A percentile compares a stretch with the other conserved stretches of the same genome.
Evolutionary conservation across 1,139 yeast species (phyloP).

Genomic region (Sugiyamaella neomexicana): DNA sequence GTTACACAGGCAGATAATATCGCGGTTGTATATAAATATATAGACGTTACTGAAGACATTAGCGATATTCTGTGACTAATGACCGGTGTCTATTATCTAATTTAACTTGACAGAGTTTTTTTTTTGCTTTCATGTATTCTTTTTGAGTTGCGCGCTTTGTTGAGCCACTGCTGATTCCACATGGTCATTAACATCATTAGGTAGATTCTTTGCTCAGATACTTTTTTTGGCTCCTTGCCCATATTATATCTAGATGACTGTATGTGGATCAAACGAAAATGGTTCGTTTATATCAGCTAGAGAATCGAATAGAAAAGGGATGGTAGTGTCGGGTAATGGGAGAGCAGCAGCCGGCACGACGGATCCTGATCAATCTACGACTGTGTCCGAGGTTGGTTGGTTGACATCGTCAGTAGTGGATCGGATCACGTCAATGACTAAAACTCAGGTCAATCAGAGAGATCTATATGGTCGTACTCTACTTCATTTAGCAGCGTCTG

Average conservation of each 20-base stretch:
- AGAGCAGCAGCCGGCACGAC: no score
- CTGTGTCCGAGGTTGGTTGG: not conserved
- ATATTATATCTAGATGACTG: conserved; percentile 3
- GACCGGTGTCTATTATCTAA: no score
- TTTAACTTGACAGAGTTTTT: no score
- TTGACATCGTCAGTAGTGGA: conserved; percentile 9
- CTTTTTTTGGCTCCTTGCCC: not conserved
- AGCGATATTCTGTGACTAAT: no score
- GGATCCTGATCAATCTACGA: not conserved
- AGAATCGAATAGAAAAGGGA: conserved; percentile 7
- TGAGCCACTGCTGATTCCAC: not conserved
- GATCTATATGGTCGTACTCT: conserved; percentile 77
- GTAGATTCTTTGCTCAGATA: not conserved
- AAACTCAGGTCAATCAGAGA: conserved; percentile 46
- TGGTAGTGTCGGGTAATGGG: not conserved
- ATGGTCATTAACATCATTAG: conserved; percentile 1
- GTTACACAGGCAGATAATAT: no score
- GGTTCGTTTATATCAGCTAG: not conserved
- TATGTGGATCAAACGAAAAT: conserved; percentile 1
- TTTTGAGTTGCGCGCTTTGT: not conserved
- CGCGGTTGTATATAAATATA: no score
- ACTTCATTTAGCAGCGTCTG: conserved; percentile 57
- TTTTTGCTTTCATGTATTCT: not conserved
- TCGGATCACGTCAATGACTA: conserved; percentile 3
- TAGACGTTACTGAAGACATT: no score